These are phyloP conservation scores for Sequoia sempervirens DNA, from an alignment of 75 land plant species.

Conservation along the genomic window DNA sequence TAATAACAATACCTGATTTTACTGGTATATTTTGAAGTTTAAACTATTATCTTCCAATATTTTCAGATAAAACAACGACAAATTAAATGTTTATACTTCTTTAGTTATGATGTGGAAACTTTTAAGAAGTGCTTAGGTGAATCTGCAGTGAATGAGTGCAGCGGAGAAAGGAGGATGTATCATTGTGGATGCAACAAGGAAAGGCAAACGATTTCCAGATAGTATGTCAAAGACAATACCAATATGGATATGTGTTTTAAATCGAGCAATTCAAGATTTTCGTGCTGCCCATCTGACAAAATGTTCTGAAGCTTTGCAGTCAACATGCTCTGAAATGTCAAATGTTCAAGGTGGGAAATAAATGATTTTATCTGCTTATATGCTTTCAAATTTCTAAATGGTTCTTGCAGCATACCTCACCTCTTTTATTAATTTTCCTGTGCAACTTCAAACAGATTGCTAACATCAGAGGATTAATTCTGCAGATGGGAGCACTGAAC, in stretches of 20 bases:
- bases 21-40: not conserved
- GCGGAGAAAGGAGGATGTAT: conserved; percentile 92
- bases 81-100: not conserved
- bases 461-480: not conserved
- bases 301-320: not conserved
- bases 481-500: not conserved
- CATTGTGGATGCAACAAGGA: conserved; percentile 93
- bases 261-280: conserved; percentile 54
- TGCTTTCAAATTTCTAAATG: not conserved
- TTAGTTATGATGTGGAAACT: not conserved
- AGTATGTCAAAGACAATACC: conserved; percentile 99
- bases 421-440: not conserved
- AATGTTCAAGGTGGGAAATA: conserved; percentile 1
- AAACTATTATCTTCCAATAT: not conserved
- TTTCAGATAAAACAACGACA: not conserved
- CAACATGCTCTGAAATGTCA: not conserved
- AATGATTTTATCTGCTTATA: not conserved
- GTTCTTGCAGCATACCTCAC: not conserved
- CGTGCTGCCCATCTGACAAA: not conserved
- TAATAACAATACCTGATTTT: not conserved
- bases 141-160: conserved; percentile 34
- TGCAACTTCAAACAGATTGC: conserved; percentile 4
- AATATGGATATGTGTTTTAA: conserved; percentile 93
- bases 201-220: conserved; percentile 95
- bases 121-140: conserved; percentile 11